Evolutionary conservation across 495 filamentous ascomycete species (phyloP), one percentile per base, ranked within the genome.

Genomic region (Neurospora terricola): DNA sequence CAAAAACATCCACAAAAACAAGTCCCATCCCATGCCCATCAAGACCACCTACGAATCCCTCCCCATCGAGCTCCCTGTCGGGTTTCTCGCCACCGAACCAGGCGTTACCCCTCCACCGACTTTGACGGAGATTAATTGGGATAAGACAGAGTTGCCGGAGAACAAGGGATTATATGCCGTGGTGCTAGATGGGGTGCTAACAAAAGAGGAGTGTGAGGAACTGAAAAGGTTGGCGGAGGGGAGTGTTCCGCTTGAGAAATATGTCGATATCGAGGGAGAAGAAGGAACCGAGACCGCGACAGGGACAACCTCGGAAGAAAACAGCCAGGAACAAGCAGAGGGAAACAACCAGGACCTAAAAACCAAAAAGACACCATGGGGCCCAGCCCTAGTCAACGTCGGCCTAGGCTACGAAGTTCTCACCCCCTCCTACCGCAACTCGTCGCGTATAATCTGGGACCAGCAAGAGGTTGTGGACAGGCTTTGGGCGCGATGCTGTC

Each of bases 401-500:
- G 92, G 92, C 34, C 78, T 77, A 38, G 90, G 91, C 16, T 83
- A 76, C 45, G 87, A 95, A 83, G 78, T 84, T 42, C 75, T 90
- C 43, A 82, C 82, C 1, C 82, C 85, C 10, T 84, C 88, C 38
- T 86, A 85, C 36, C 86, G 93, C 38, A 91, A 92, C 72, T 90
- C 90, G 77, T 90, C 90, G 18, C 87, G 93, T 1, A 92, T 94
- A 72, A 91, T 96, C 74, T 91, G 87, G 84, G 92, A 95, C 75
- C 80, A 85, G 1, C 81, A 81, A 34, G 89, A 89, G 4, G 72
- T 94, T 5, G 89, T 88, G 0, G 84, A 86, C 12, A 87, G 87
- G 48, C 75, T 96, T 0, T 90, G 91, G 83, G 82, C 80, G 36
- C 83, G 93, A 42, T 83, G 83, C 62, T 62, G 74, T 23, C 30